Conservation (phyloP, 805 yeast genomes). For the Ogataea parapolymorpha region DNA sequence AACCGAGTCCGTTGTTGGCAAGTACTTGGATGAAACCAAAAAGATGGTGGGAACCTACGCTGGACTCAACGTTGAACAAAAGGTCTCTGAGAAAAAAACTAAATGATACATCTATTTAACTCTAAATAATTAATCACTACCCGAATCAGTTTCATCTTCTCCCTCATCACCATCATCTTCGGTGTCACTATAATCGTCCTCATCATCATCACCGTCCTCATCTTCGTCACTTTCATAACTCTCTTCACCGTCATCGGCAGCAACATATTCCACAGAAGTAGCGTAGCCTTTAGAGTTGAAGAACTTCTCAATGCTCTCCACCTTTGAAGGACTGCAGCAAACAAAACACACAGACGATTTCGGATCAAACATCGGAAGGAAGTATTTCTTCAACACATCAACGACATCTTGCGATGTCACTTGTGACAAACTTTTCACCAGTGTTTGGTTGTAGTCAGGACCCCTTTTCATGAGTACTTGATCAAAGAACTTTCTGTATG, state of each 20-base stretch:
- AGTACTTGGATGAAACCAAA: slow-evolving; percentile 34
- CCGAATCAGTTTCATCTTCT: slow-evolving; percentile 26
- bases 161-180: slow-evolving; percentile 14
- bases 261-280: slow-evolving; percentile 54
- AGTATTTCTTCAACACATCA: slow-evolving; percentile 51
- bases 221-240: slow-evolving; percentile 28
- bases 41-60: slow-evolving; percentile 50
- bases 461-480: slow-evolving; percentile 68
- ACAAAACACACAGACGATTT: slow-evolving; percentile 58
- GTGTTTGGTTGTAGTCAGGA: slow-evolving; percentile 51
- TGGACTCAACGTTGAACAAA: slow-evolving; percentile 67
- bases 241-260: slow-evolving; percentile 30
- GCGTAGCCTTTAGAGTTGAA: slow-evolving; percentile 55
- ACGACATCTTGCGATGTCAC: slow-evolving; percentile 54
- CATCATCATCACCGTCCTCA: slow-evolving; percentile 29
- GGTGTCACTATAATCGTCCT: slow-evolving; percentile 16
- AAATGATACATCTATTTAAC: slow-evolving; percentile 1
- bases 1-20: slow-evolving; percentile 37
- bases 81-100: slow-evolving; percentile 48
- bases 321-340: slow-evolving; percentile 69
- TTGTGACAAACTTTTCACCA: slow-evolving; percentile 50
- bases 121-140: slow-evolving; percentile 17
- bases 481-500: slow-evolving; percentile 63
- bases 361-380: slow-evolving; percentile 61
- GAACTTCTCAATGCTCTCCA: slow-evolving; percentile 42